phyloP scores from a whole-genome alignment of 2,329 filamentous ascomycete genomes.

The Cladosporium sp. region DNA sequence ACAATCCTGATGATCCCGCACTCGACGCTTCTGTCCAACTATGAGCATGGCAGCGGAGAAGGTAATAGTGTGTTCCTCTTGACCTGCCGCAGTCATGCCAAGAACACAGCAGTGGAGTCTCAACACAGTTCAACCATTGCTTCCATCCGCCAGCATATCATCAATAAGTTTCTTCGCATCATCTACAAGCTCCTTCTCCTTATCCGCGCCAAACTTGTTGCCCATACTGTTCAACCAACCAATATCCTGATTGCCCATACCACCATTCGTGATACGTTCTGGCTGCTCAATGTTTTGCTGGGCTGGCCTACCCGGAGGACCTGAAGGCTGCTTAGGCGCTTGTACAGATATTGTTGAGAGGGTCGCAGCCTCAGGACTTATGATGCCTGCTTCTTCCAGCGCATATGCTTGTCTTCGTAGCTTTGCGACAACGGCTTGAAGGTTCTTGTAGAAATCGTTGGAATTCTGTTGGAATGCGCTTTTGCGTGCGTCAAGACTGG shows the following conservation, averaged over 20 bases:
- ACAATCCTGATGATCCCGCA: too few species aligned
- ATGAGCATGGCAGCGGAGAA: too few species aligned
- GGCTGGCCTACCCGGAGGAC: conserved; percentile 13
- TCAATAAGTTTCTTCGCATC: conserved; percentile 53
- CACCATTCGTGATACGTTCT: conserved; percentile 37
- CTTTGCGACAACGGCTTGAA: conserved; percentile 68
- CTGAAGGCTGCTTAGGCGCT: conserved; percentile 17
- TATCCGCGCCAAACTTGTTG: conserved; percentile 72
- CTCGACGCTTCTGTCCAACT: too few species aligned
- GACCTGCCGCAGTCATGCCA: too few species aligned
- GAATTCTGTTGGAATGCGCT: conserved; percentile 51
- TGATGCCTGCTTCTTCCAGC: conserved; percentile 73
- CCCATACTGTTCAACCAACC: conserved; percentile 85
- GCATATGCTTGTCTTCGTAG: conserved; percentile 72
- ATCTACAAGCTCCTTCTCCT: conserved; percentile 74
- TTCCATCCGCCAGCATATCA: conserved; percentile 16
- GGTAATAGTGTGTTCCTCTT: too few species aligned
- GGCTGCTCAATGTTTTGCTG: conserved; percentile 15
- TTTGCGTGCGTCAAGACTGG: conserved; percentile 48
- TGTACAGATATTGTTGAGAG: conserved; percentile 21
- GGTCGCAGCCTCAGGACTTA: conserved; percentile 42
- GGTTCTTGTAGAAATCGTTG: conserved; percentile 60
- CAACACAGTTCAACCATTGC: background rate
- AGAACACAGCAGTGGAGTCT: too few species aligned
- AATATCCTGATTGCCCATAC: conserved; percentile 61